A percentile compares a stretch with the other conserved stretches of the same genome.
phyloP scores from a whole-genome alignment of 1,284 basidiomycete genomes.

The Pseudozyma pruni region DNA sequence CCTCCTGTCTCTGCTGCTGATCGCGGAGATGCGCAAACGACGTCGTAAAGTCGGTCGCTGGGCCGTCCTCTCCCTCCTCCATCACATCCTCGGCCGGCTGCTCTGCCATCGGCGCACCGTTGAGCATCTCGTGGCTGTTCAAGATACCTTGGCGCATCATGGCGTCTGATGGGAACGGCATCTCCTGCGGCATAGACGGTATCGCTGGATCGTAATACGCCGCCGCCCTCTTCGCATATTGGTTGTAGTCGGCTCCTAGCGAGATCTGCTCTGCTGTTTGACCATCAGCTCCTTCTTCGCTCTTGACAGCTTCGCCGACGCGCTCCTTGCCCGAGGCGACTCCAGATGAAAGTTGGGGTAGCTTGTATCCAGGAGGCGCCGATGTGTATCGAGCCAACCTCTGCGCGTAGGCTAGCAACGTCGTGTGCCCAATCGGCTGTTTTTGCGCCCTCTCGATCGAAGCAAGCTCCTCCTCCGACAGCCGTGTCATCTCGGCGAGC shows the following conservation, averaged over 20 bases:
- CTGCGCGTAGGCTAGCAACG: slow-evolving; percentile 52
- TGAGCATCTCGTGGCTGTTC: slow-evolving; percentile 48
- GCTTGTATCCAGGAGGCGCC: slow-evolving; percentile 53
- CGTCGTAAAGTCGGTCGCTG: slow-evolving; percentile 23
- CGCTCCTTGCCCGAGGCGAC: background rate
- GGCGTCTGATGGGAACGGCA: slow-evolving; percentile 57
- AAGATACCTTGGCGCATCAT: slow-evolving; percentile 60
- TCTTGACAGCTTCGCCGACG: background rate
- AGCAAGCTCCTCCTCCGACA: slow-evolving; percentile 30
- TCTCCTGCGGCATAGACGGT: slow-evolving; percentile 57
- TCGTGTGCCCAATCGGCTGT: slow-evolving; percentile 28
- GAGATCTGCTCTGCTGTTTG: slow-evolving; percentile 12
- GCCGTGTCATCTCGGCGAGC: slow-evolving; percentile 38
- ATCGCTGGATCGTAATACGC: slow-evolving; percentile 60
- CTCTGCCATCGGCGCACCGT: slow-evolving; percentile 34
- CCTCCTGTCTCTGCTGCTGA: slow-evolving; percentile 33
- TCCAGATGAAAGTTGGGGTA: slow-evolving; percentile 25
- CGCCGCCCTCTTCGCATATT: slow-evolving; percentile 46
- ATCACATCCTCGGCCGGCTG: slow-evolving; percentile 15
- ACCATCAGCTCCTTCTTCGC: slow-evolving; percentile 3
- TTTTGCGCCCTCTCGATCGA: slow-evolving; percentile 43
- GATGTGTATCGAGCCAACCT: slow-evolving; percentile 52
- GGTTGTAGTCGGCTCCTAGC: slow-evolving; percentile 54
- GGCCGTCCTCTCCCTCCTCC: slow-evolving; percentile 24
- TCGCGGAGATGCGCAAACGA: slow-evolving; percentile 35